These are phyloP conservation scores for Eimeria zaria DNA, from an alignment of 169 alveolate genomes.

Conservation along the genomic window DNA sequence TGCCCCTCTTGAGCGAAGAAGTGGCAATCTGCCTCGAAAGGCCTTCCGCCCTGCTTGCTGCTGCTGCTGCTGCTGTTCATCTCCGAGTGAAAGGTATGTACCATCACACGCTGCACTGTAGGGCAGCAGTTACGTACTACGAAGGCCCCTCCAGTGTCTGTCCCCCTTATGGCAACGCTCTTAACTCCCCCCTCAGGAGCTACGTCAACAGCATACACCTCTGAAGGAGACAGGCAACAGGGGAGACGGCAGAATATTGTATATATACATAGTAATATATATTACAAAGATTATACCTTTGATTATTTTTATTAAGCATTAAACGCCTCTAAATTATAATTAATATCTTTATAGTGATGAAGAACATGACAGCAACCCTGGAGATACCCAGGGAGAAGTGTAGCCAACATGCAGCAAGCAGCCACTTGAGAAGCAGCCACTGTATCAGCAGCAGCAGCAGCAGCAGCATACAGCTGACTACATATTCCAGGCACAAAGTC, in stretches of 20 bases:
- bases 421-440: neutral
- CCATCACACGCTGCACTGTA: conserved; percentile 89
- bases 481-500: neutral
- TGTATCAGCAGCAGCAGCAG: neutral
- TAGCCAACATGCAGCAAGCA: neutral
- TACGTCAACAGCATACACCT: conserved; percentile 87
- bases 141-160: conserved; percentile 88
- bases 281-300: no score
- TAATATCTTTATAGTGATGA: no score
- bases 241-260: neutral
- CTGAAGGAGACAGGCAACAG: conserved; percentile 15
- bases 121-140: conserved; percentile 89
- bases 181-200: conserved; percentile 92
- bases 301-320: no score
- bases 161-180: conserved; percentile 88
- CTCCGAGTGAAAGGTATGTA: conserved; percentile 87
- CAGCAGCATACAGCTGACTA: neutral
- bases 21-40: conserved; percentile 82
- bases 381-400: neutral
- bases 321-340: no score
- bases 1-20: conserved; percentile 89
- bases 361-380: neutral
- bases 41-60: neutral
- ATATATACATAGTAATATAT: no score
- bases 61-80: conserved; percentile 81